Base-by-base conservation (phyloP, 2,329 filamentous ascomycete species). In the Calonectria pseudoturangicola region DNA sequence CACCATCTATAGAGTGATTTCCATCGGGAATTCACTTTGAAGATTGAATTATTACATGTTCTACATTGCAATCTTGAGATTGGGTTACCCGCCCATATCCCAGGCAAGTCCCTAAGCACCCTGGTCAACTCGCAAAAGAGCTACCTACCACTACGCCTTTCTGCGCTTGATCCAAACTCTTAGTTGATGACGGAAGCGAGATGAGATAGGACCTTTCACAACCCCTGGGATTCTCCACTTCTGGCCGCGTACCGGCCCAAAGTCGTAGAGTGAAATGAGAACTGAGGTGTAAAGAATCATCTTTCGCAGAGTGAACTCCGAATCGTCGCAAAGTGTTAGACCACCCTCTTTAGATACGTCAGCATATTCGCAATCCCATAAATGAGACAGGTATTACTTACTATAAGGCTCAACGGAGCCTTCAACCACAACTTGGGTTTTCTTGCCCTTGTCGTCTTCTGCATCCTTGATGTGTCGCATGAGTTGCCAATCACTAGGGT, bases 201-300 rank as follows among this genome's bases (percentile, higher is more conserved):
- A 79, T 15, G 82, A 79, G 8, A 77, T 78, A 2, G 76, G 73
- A 16, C 81, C 81, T 27, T 74, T 78, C 3, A 75, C 27, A 27
- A 79, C 74, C 27, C 75, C 75, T 0, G 82, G 79, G 7, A 73
- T 65, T 3, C 71, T 70, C 83, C 82, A 85, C 7, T 67, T 71
- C 5, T 75, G 63, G 15, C 79, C 81, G 7, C 76, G 74, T 0
- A 78, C 78, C 1, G 84, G 81, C 56, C 78, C 71, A 28, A 86
- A 79, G 25, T 85, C 83, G 68, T 85, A 86, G 30, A 85, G 79
- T 0, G 82, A 81, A 39, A 85, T 73, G 16, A 86, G 80, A 16
- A 82, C 75, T 0, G 84, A 80, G 10, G 82, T 75, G 67, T 82
- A 84, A 16, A 84, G 64, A 3, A 85, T 62, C 7, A 85, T 79